phyloP scores from a whole-genome alignment of 2,329 filamentous ascomycete species.

The Arthrinium phaeospermum region DNA sequence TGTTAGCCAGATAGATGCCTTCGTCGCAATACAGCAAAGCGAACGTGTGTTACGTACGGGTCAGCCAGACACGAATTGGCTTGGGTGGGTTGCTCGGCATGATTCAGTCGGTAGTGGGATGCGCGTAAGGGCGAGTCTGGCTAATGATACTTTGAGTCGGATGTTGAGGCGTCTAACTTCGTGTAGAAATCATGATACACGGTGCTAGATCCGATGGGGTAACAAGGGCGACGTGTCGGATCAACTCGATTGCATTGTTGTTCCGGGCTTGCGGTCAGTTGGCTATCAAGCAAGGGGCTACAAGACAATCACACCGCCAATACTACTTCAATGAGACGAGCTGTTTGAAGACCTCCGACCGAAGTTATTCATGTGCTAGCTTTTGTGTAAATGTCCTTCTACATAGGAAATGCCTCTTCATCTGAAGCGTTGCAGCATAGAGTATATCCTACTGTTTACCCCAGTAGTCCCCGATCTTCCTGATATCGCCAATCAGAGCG shows the following conservation, averaged over 20 bases:
- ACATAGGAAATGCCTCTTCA: background rate
- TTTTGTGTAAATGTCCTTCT: no score
- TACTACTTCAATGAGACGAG: background rate
- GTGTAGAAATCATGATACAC: no score
- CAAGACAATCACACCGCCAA: background rate
- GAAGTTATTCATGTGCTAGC: no score
- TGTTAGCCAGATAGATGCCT: background rate
- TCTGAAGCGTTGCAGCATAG: background rate
- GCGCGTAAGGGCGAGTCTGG: background rate
- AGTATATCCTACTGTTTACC: background rate
- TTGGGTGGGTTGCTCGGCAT: conserved; percentile 1
- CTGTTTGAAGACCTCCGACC: no score
- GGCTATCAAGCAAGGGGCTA: background rate
- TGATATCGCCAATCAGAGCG: conserved; percentile 28
- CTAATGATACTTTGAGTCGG: background rate
- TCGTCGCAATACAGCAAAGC: background rate
- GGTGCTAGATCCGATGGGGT: background rate
- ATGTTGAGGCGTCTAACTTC: background rate
- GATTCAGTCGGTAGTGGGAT: background rate
- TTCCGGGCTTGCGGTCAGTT: background rate
- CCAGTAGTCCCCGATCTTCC: conserved; percentile 28
- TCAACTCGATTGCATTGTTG: background rate
- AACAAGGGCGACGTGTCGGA: background rate
- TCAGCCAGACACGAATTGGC: background rate
- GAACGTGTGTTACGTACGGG: background rate